Conservation (phyloP, 2,329 filamentous ascomycete species). For the Cordyceps militaris region DNA sequence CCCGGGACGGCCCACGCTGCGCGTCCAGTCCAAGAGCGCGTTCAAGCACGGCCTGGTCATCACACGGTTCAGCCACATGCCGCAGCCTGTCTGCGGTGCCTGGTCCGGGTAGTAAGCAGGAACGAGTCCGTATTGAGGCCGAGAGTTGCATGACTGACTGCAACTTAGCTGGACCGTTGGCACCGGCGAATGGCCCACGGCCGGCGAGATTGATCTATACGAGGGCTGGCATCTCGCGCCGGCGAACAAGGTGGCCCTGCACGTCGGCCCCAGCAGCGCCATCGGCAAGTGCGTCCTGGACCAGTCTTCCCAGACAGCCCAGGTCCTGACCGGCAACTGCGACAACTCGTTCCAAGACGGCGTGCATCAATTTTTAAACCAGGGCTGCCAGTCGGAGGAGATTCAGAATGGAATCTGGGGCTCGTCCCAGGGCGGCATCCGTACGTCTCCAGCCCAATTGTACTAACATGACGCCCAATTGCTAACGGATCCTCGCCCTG, state of each 20-base stretch:
- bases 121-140: neutral
- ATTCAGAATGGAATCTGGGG: constrained; percentile 2
- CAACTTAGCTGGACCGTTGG: constrained; percentile 36
- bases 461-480: neutral
- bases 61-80: constrained; percentile 59
- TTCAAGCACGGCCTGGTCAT: constrained; percentile 61
- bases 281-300: constrained; percentile 25
- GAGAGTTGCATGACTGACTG: neutral
- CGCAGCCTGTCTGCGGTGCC: constrained; percentile 53
- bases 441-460: neutral
- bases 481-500: neutral
- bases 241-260: constrained; percentile 48
- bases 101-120: constrained; percentile 56
- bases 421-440: neutral
- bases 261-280: constrained; percentile 32
- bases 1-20: constrained; percentile 44
- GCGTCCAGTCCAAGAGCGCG: constrained; percentile 50
- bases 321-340: constrained; percentile 9
- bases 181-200: constrained; percentile 42
- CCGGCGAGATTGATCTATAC: constrained; percentile 53
- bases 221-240: constrained; percentile 52
- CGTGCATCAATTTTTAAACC: neutral
- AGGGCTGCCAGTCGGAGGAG: constrained; percentile 8
- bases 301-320: constrained; percentile 20
- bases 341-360: constrained; percentile 5